These are phyloP conservation scores for Puccinia novopanici DNA, from an alignment of 1,284 basidiomycete genomes.

Conservation along the genomic window DNA sequence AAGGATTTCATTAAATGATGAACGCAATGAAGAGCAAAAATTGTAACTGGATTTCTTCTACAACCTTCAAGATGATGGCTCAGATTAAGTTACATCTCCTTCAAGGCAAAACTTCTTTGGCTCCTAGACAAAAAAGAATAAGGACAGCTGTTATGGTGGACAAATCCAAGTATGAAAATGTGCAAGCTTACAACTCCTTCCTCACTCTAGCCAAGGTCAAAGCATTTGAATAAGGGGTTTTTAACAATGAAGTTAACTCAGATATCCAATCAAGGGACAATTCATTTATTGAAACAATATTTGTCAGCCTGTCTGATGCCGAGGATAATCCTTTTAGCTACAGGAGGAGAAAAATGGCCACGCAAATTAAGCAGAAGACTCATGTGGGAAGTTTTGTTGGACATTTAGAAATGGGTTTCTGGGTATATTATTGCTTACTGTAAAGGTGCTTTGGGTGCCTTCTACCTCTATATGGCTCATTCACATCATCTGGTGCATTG, in stretches of 20 bases:
- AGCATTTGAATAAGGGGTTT: slow-evolving; percentile 20
- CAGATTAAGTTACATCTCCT: slow-evolving; percentile 25
- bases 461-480: no score
- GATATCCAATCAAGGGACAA: neutral
- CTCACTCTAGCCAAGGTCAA: slow-evolving; percentile 7
- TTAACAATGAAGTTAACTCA: neutral
- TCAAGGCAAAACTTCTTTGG: neutral
- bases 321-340: no score
- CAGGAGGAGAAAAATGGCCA: no score
- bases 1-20: slow-evolving; percentile 30
- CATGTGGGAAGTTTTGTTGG: no score
- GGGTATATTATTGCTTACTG: no score
- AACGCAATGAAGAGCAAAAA: slow-evolving; percentile 29
- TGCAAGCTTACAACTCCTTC: slow-evolving; percentile 7
- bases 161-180: slow-evolving; percentile 11
- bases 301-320: no score
- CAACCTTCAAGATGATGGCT: slow-evolving; percentile 1
- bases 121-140: neutral
- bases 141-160: neutral
- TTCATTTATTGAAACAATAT: neutral
- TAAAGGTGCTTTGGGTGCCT: no score
- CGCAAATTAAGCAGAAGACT: no score
- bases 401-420: no score
- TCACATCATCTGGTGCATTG: no score
- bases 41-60: slow-evolving; percentile 12